Evolutionary conservation across 306 rosid species (phyloP), one percentile per base, ranked within the genome.

Genomic region (Lupinus albus): DNA sequence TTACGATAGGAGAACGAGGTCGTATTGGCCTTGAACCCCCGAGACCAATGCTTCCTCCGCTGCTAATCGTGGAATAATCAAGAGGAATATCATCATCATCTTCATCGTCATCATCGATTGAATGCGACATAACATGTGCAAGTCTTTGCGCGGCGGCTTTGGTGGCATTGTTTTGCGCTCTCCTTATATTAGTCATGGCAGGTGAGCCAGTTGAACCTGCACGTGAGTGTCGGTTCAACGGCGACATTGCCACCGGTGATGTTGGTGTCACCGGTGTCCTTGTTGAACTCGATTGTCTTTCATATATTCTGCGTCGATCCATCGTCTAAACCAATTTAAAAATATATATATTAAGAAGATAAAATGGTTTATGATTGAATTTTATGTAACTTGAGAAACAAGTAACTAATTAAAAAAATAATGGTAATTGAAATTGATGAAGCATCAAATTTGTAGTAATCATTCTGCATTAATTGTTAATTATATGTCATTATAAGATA

Each of bases 141-240:
- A 93, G 96, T 79, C 97, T 85, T 64, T 90, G 96, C 0, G 99
- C 99, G 1, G 99, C 97, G 5, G 99, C 97, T 81, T 88, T 89
- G 5, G 94, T 79, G 11, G 91, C 86, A 16, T 1, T 73, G 75
- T 82, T 91, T 87, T 81, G 96, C 3, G 84, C 77, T 81, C 87
- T 88, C 81, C 84, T 81, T 18, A 71, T 36, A 32, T 62, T 80
- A 0, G 45, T 49, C 75, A 66, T 59, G 70, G 74, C 78, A 25
- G 30, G 4, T 25, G 81, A 8, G 49, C 95, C 93, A 0, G 66
- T 14, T 28, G 95, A 88, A 28, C 80, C 82, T 13, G 82, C 30
- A 60, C 88, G 90, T 0, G 56, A 16, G 56, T 91, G 97, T 62
- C 81, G 92, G 17, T 54, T 18, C 56, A 71, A 0, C 25, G 83